Evolutionary conservation across 768 basidiomycete genomes (phyloP), one percentile per base, ranked within the genome.

Genomic region (Leucocoprinus sp.): DNA sequence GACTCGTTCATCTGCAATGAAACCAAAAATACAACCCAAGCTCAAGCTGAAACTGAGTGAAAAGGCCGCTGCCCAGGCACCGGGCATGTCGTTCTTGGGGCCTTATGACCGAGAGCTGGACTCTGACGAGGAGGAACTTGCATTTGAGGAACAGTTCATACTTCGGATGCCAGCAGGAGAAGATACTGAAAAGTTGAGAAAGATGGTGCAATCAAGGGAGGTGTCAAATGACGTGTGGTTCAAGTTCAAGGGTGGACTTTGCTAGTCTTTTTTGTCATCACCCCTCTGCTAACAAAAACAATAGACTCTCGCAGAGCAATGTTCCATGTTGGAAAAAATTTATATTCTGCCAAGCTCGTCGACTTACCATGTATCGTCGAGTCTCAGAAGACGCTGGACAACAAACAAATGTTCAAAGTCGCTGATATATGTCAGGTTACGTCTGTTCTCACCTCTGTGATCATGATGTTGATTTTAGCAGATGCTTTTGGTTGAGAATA

Each of bases 141-240:
- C 83, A 12, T 96, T 98, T 54, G 96, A 99, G 64, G 96, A 99
- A 64, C 93, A 97, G 57, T 98, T 98, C 58, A 82, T 99, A 44
- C 67, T 99, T 24, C 65, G 93, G 22, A 79, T 98, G 72, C 90
- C 89, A 0, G 77, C 83, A 7, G 89, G 89, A 1, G 83, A 86
- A 50, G 87, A 91, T 53, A 78, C 79, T 46, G 84, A 91, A 29
- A 80, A 70, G 55, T 57, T 95, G 49, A 76, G 78, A 61, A 89
- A 90, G 68, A 83, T 87, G 75, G 80, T 93, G 26, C 74, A 79
- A 42, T 65, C 80, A 40, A 74, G 91, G 50, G 90, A 93, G 57
- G 69, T 91, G 5, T 59, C 76, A 9, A 81, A 82, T 55, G 93
- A 93, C 54, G 80, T 87, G 9, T 97, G 92, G 88, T 93, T 99